Evolutionary conservation across 1,284 basidiomycete genomes (phyloP).

Genomic region (Naganishia sp.): DNA sequence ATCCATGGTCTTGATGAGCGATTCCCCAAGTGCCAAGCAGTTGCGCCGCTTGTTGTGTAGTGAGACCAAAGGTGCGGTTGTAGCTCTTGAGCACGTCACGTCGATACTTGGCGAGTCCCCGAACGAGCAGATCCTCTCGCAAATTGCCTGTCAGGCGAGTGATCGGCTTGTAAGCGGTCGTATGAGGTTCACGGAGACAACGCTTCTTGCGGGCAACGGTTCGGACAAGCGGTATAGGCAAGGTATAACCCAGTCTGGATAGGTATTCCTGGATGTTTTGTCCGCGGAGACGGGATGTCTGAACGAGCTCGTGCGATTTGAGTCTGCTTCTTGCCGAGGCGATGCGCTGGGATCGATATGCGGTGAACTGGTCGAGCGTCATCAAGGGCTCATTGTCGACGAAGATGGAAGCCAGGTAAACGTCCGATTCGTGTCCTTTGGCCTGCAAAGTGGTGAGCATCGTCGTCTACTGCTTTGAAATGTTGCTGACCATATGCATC

Average conservation of each 20-base stretch:
- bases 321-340: background rate
- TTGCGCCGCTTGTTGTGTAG: background rate
- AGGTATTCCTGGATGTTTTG: conserved; percentile 14
- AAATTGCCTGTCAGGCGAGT: conserved; percentile 15
- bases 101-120: conserved; percentile 6
- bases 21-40: background rate
- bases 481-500: conserved; percentile 4
- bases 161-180: background rate
- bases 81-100: conserved; percentile 5
- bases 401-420: no score
- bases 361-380: conserved; percentile 24
- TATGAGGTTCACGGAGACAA: background rate
- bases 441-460: background rate
- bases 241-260: conserved; percentile 7
- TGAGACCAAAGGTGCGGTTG: background rate
- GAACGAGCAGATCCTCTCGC: conserved; percentile 8
- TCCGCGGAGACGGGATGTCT: conserved; percentile 1
- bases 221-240: conserved; percentile 20
- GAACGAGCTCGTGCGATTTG: background rate
- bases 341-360: conserved; percentile 13
- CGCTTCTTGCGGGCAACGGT: conserved; percentile 5
- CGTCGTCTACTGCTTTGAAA: no score
- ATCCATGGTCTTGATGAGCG: background rate
- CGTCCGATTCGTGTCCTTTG: background rate
- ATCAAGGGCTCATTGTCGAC: conserved; percentile 6